Evolutionary conservation across 345 rosid species (phyloP).

Genomic region (Bruguiera gymnorhiza): DNA sequence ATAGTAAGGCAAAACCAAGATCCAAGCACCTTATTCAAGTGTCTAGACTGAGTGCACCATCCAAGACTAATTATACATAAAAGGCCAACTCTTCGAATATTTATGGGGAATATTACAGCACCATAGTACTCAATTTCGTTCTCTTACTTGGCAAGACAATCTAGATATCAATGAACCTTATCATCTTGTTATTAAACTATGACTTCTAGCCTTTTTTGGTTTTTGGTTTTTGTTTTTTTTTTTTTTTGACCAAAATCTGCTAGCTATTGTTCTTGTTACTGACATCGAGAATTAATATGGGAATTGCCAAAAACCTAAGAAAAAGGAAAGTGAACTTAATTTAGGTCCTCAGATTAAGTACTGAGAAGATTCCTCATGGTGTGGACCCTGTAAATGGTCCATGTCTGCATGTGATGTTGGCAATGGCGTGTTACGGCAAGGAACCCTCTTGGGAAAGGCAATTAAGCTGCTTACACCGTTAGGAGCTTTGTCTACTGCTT

Average conservation of each 20-base stretch:
- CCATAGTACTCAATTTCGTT: too few relatives aligned
- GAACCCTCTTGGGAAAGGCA: constrained; percentile 9
- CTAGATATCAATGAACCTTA: too few relatives aligned
- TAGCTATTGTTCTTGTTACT: not conserved
- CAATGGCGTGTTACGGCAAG: constrained; percentile 12
- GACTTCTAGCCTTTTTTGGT: too few relatives aligned
- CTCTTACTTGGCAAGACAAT: too few relatives aligned
- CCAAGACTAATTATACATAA: too few relatives aligned
- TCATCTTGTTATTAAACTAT: too few relatives aligned
- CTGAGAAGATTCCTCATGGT: constrained; percentile 11
- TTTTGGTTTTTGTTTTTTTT: too few relatives aligned
- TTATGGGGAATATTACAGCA: too few relatives aligned
- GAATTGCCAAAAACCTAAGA: not conserved
- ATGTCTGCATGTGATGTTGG: constrained; percentile 16
- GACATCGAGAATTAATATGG: not conserved
- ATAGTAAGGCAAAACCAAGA: too few relatives aligned
- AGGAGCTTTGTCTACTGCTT: not conserved
- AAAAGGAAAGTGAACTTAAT: not conserved
- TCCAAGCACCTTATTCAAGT: too few relatives aligned
- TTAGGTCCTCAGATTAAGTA: not conserved
- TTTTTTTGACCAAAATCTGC: not conserved
- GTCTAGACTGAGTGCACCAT: too few relatives aligned
- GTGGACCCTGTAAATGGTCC: constrained; percentile 22
- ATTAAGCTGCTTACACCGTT: not conserved
- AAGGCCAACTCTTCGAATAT: too few relatives aligned